Base-by-base conservation (phyloP, 2,329 filamentous ascomycete species). In the Arthrobotrys entomopaga region DNA sequence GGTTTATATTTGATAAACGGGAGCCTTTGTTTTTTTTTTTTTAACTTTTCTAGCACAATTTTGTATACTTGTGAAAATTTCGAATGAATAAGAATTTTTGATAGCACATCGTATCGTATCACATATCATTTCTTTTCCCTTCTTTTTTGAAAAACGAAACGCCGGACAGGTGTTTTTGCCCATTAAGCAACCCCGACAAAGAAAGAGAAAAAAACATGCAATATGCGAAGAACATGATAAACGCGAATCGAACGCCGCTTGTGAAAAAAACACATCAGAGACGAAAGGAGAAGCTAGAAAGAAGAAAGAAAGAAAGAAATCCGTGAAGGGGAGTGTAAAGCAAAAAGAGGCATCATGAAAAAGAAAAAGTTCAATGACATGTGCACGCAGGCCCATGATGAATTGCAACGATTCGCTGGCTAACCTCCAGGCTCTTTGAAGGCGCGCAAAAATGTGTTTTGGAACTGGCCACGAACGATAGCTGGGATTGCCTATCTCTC, bases 1-100 rank as follows among this genome's bases (percentile, higher is more conserved):
- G 65, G 49, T 49, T 61, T 65, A 38, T 59, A 48, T 57, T n/a
- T 66, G 65, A 69, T 69, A 69, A 69, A 69, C 56, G 65, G 65
- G 65, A 69, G 65, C 56, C 38, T 7, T 11, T 61, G 22, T 53
- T 46, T 53, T 38, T 20, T 20, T 7, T 19, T 46, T 38, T 40
- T 26, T 42, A 16, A n/a, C 4, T 16, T 50, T 52, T 22, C 22
- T 57, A 53, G 29, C 42, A 13, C 11, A 10, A 13, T 46, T 7
- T 46, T 43, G 6, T 46, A n/a, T 19, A 19, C 2, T 46, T 46
- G 16, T 46, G 13, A 16, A n/a, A 46, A 46, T 7, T 34, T 34
- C 29, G 29, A 34, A n/a, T 46, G 42, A 46, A 4, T 46, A 15
- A 46, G 34, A 46, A 2, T 46, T n/a, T n/a, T 46, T 46, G 42